These are phyloP conservation scores for Pestalotiopsis sp. DNA, from an alignment of 2,329 filamentous ascomycete species.

Conservation along the genomic window DNA sequence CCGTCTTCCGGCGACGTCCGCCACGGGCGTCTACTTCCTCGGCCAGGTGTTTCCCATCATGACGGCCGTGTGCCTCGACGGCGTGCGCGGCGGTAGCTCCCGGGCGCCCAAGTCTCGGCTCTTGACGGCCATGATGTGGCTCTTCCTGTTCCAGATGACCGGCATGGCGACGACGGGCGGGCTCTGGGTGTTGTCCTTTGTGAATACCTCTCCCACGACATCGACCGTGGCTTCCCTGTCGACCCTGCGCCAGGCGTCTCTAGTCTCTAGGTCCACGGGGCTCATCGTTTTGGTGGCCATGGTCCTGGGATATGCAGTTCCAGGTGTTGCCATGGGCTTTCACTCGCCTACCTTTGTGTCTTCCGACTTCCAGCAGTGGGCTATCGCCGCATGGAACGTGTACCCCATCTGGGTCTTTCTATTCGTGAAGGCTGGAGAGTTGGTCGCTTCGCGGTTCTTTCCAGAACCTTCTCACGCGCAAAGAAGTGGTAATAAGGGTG, in stretches of 20 bases:
- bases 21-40: conserved; percentile 14
- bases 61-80: conserved; percentile 9
- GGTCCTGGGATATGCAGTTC: neutral
- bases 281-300: neutral
- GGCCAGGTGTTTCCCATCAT: conserved; percentile 14
- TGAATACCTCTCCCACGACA: conserved; percentile 5
- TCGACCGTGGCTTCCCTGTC: neutral
- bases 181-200: neutral
- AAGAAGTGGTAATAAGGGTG: neutral
- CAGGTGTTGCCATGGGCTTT: conserved; percentile 2
- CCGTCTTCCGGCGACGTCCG: conserved; percentile 12
- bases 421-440: neutral
- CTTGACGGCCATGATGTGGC: conserved; percentile 4
- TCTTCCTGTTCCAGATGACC: neutral
- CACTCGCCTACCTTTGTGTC: conserved; percentile 12
- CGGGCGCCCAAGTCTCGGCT: neutral
- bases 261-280: neutral
- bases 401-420: conserved; percentile 15
- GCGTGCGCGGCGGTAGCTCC: conserved; percentile 9
- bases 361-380: conserved; percentile 15
- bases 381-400: conserved; percentile 13
- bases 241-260: neutral
- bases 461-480: neutral
- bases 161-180: neutral
- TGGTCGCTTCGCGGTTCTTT: neutral